Base-by-base conservation (phyloP, 768 basidiomycete species). In the Favolaschia claudopus region DNA sequence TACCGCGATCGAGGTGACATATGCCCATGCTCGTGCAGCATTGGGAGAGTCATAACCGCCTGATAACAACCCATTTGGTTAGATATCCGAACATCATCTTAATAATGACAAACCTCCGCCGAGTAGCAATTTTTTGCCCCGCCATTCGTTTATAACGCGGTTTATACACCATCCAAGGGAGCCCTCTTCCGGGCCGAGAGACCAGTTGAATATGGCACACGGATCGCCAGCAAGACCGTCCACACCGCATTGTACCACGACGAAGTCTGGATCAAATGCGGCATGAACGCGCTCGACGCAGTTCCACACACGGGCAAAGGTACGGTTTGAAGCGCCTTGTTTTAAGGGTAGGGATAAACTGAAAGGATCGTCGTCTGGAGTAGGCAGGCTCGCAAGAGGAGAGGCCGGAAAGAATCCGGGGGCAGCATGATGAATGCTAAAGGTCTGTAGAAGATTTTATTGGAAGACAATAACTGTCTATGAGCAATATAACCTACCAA, bases 171-270 rank as follows among this genome's bases (percentile, higher is more conserved):
- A 91, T 5, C 88, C 86, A 52, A 95, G 72, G 0, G 86, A 88
- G 0, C 93, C 89, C 37, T 81, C 79, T 0, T 75, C 69, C 3
- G 73, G 74, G 9, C 78, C 84, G 25, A 93, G 72, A 6, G 83
- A 78, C 87, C 89, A 88, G 70, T 93, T 89, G 80, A 90, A 88
- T 3, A 84, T 82, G 5, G 82, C 81, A 73, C 88, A 88, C 1
- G 91, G 89, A 71, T 97, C 96, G 0, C 90, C 93, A 1, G 93
- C 88, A 3, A 99, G 81, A 0, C 88, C 93, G 63, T 98, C 96
- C 1, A 87, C 85, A 2, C 96, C 96, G 55, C 94, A 93, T 67
- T 97, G 95, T 0, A 97, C 67, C 0, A 96, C 82, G 14, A 93
- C 71, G 65, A 84, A 92, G 64, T 96, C 91, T 0, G 95, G 95